A percentile compares a stretch with the other conserved stretches of the same genome.
Evolutionary conservation across 2,329 filamentous ascomycete genomes (phyloP).

Genomic region (Fusarium sp.): DNA sequence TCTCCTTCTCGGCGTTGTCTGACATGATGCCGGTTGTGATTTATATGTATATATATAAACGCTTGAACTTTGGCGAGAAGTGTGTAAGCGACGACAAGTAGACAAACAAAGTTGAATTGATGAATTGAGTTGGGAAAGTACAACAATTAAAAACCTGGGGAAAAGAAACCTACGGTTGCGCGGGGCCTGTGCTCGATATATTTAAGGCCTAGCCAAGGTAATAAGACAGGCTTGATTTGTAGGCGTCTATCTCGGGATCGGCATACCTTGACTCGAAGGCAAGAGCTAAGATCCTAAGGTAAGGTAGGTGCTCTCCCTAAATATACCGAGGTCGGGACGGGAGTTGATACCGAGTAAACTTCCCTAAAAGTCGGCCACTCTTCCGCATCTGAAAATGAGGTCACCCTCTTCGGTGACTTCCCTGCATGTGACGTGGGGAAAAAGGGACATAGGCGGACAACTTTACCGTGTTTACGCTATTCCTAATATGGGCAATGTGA

Average conservation of each 20-base stretch:
- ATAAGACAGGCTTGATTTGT: background rate
- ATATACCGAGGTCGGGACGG: slow-evolving; percentile 46
- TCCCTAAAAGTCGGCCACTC: slow-evolving; percentile 37
- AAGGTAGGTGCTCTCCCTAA: slow-evolving; percentile 21
- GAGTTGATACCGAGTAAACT: slow-evolving; percentile 38
- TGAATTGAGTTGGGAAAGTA: slow-evolving; percentile 25
- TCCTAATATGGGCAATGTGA: slow-evolving; percentile 19
- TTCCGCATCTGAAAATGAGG: slow-evolving; percentile 49
- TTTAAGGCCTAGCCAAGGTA: slow-evolving; percentile 9
- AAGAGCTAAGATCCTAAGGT: slow-evolving; percentile 4
- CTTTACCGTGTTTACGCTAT: slow-evolving; percentile 19
- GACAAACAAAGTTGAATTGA: slow-evolving; percentile 19
- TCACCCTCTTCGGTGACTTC: slow-evolving; percentile 34
- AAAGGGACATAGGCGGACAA: slow-evolving; percentile 13
- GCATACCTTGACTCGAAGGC: slow-evolving; percentile 27
- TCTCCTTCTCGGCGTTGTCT: slow-evolving; percentile 43
- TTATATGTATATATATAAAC: slow-evolving; percentile 9
- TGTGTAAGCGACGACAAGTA: slow-evolving; percentile 11
- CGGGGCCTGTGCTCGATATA: slow-evolving; percentile 42
- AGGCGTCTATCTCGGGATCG: slow-evolving; percentile 37
- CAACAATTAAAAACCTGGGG: slow-evolving; percentile 35
- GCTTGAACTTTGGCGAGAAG: slow-evolving; percentile 26
- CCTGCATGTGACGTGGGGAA: slow-evolving; percentile 49
- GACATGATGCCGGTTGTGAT: slow-evolving; percentile 32
- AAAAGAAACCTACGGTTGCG: slow-evolving; percentile 20